phyloP scores from a whole-genome alignment of 2,329 filamentous ascomycete species.

The Diaporthe citriasiana region DNA sequence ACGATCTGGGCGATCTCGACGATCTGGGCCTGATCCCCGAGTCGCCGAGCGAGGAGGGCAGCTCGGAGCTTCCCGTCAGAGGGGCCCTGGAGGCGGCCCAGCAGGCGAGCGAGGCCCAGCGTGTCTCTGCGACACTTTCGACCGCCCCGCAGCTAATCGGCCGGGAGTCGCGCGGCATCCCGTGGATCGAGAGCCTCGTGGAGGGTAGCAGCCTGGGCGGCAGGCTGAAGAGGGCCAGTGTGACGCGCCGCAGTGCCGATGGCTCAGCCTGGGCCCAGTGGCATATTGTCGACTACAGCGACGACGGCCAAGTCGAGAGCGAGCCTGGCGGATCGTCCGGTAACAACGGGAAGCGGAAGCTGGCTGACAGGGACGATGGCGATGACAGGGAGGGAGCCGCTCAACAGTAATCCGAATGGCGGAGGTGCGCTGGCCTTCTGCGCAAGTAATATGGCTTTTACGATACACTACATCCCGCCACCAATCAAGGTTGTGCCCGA shows the following conservation, averaged over 20 bases:
- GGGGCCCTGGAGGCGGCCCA: constrained; percentile 46
- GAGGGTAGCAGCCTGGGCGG: constrained; percentile 80
- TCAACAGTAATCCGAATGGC: constrained; percentile 9
- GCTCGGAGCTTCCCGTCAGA: constrained; percentile 47
- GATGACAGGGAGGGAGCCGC: constrained; percentile 37
- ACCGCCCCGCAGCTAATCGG: constrained; percentile 48
- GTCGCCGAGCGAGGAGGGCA: constrained; percentile 46
- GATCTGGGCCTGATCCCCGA: constrained; percentile 80
- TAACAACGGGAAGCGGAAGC: constrained; percentile 67
- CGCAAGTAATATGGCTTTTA: constrained; percentile 15
- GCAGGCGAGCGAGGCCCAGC: constrained; percentile 51
- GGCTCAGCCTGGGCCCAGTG: constrained; percentile 80
- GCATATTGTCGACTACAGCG: constrained; percentile 84
- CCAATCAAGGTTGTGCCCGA: not conserved
- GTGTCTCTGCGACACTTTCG: constrained; percentile 2
- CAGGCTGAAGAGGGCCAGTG: constrained; percentile 71
- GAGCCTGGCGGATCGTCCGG: constrained; percentile 50
- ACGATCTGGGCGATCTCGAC: constrained; percentile 80
- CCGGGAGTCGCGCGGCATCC: constrained; percentile 78
- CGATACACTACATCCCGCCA: constrained; percentile 4
- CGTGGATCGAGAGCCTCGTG: constrained; percentile 89
- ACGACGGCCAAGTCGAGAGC: constrained; percentile 53
- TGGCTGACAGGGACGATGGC: constrained; percentile 56
- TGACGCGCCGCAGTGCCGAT: constrained; percentile 71
- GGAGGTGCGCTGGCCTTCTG: not conserved